Evolutionary conservation across 23 red algal genomes (phyloP).

Genomic region (Chondrus crispus): DNA sequence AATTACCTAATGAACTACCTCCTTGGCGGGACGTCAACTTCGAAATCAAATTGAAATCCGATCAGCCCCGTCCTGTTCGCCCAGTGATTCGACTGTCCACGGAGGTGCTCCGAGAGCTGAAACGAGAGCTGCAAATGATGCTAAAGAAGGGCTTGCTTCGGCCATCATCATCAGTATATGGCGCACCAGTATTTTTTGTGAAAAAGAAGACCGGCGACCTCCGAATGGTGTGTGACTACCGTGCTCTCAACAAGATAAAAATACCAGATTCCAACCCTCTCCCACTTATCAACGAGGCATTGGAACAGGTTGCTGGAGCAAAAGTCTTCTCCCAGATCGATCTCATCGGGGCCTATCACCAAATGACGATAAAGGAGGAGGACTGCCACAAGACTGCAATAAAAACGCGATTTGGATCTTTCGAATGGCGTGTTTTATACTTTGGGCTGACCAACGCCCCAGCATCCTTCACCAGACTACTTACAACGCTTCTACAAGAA

Average conservation of each 20-base stretch:
- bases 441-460: background rate
- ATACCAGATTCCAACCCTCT: background rate
- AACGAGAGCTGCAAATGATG: background rate
- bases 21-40: background rate
- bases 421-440: background rate
- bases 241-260: conserved; percentile 20
- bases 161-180: background rate
- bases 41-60: conserved; percentile 15
- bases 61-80: background rate
- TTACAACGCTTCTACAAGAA: background rate
- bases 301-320: background rate
- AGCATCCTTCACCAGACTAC: background rate
- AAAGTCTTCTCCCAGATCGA: conserved; percentile 24
- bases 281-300: conserved; percentile 12
- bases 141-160: background rate
- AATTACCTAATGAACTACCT: background rate
- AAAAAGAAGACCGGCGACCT: conserved; percentile 13
- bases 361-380: conserved; percentile 3
- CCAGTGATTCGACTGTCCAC: conserved; percentile 18
- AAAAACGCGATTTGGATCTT: conserved; percentile 3
- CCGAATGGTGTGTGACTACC: background rate
- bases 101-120: background rate
- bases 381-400: conserved; percentile 5
- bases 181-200: conserved; percentile 32
- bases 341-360: conserved; percentile 14